A percentile compares a stretch with the other conserved stretches of the same genome.
Evolutionary conservation across 805 yeast genomes (phyloP).

Genomic region (Zygosaccharomyces pseudorouxii): DNA sequence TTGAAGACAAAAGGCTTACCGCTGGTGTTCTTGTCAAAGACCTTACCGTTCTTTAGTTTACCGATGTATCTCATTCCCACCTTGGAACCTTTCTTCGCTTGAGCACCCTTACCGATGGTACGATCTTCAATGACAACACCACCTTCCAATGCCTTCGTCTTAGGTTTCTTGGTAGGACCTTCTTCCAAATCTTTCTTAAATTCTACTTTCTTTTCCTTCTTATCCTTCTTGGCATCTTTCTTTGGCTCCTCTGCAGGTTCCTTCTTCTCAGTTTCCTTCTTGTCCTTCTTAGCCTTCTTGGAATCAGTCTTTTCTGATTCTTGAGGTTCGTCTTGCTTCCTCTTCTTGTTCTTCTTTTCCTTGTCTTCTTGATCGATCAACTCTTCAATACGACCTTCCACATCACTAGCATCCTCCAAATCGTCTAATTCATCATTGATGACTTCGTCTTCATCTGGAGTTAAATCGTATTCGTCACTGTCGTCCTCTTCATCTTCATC

Average conservation of each 20-base stretch:
- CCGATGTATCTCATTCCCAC: constrained; percentile 98
- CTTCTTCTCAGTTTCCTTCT: constrained; percentile 33
- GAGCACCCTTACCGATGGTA: constrained; percentile 79
- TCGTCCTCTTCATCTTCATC: constrained; percentile 70
- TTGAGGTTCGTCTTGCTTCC: constrained; percentile 32
- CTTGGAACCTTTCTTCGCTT: constrained; percentile 81
- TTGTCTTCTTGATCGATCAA: constrained; percentile 59
- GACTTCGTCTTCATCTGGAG: constrained; percentile 47
- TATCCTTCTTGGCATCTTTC: constrained; percentile 32
- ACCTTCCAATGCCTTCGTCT: constrained; percentile 80
- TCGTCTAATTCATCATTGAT: constrained; percentile 51
- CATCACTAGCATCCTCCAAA: constrained; percentile 63
- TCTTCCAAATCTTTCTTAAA: constrained; percentile 89
- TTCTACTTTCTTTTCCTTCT: constrained; percentile 70
- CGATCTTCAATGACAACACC: constrained; percentile 94
- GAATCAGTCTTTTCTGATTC: constrained; percentile 14
- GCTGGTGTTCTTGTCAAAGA: constrained; percentile 92
- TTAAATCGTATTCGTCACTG: constrained; percentile 38
- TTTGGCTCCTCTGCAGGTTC: constrained; percentile 28
- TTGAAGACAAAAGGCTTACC: constrained; percentile 94
- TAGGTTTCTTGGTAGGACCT: constrained; percentile 74
- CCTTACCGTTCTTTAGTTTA: constrained; percentile 92
- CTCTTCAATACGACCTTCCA: constrained; percentile 70
- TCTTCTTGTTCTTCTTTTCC: constrained; percentile 34
- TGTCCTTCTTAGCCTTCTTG: constrained; percentile 14